phyloP scores from a whole-genome alignment of 305 asterid genomes.

The Fraxinus angustifolia region DNA sequence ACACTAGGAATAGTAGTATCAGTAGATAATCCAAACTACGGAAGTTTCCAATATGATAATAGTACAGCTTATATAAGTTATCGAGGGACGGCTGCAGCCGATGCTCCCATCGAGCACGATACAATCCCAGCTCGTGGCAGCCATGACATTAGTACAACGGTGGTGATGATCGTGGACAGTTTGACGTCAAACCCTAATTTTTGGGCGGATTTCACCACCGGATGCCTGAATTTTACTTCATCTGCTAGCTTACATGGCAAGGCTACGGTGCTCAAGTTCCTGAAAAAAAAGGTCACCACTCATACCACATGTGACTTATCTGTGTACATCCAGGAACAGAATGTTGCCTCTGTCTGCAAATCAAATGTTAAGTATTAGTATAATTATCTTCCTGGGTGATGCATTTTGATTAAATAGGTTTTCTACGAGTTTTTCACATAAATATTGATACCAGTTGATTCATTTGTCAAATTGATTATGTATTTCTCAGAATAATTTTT shows the following conservation, averaged over 20 bases:
- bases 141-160: constrained; percentile 34
- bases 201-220: constrained; percentile 24
- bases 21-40: constrained; percentile 45
- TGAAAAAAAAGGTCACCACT: constrained; percentile 39
- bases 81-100: constrained; percentile 33
- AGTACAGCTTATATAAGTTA: constrained; percentile 37
- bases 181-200: constrained; percentile 27
- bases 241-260: constrained; percentile 41
- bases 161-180: constrained; percentile 22
- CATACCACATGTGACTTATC: constrained; percentile 43
- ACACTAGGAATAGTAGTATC: constrained; percentile 42
- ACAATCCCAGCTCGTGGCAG: constrained; percentile 46
- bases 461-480: neutral
- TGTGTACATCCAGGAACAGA: constrained; percentile 24
- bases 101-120: constrained; percentile 37
- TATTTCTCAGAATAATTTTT: neutral
- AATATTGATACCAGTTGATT: neutral
- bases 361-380: constrained; percentile 32
- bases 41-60: constrained; percentile 41
- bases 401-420: neutral
- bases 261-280: constrained; percentile 39
- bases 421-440: neutral
- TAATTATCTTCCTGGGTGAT: neutral
- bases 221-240: constrained; percentile 50
- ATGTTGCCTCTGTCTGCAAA: constrained; percentile 40